Evolutionary conservation across 805 yeast genomes (phyloP), one percentile per base, ranked within the genome.

Genomic region (Hanseniaspora occidentalis): DNA sequence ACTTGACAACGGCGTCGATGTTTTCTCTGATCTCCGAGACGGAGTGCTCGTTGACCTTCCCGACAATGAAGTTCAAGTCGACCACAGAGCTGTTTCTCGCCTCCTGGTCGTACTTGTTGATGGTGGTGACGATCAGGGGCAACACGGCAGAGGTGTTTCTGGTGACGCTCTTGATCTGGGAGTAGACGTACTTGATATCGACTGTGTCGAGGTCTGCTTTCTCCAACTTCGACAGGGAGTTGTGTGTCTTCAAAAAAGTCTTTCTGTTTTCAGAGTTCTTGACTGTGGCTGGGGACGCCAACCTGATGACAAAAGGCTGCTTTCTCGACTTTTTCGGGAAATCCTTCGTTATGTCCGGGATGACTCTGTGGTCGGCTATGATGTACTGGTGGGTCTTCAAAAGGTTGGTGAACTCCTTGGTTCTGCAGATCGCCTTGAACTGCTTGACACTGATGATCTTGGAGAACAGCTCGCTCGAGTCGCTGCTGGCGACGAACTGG

Each of bases 111-210:
- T 42, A 38, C 18, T 42, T 42, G 37, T 42, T 38, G 29, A 38
- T 22, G n/a, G 36, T 38, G 8, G 41, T 42, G 20, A 39, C 44
- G 19, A 38, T 38, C 44, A 37, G 38, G 2, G 44, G 44, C 3
- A 84, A 78, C 10, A 79, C 71, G 51, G 73, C 75, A 6, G 64
- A 69, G 0, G 94, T 69, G 53, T 79, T 77, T 44, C 70, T 73
- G 31, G 73, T 70, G 9, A 84, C 79, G 13, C 78, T 67, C 50
- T 69, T 72, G 45, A 83, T 60, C 56, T 84, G 95, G 6, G 70
- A 68, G 43, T 67, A 64, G 2, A 84, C 75, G 50, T 72, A 80
- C 35, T 67, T 66, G 0, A 82, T 70, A 46, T 84, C 92, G 45
- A 42, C 27, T n/a, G 68, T 71, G 37, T 64, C 66, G 25, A 73